Conservation (phyloP, 352 stramenopile genomes). For the Aphanomyces cochlioides region DNA sequence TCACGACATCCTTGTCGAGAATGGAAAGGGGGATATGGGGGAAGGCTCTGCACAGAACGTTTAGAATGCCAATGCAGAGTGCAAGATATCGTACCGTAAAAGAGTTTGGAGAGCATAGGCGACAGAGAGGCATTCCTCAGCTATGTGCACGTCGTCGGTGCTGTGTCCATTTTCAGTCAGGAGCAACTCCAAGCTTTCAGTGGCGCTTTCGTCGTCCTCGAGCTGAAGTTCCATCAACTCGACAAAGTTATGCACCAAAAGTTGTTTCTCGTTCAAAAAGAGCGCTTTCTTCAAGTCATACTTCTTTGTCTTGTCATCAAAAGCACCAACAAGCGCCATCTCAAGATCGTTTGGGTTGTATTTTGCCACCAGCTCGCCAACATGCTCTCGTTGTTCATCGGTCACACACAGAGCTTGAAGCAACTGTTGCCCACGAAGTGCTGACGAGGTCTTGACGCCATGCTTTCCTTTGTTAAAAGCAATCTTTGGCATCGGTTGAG, state of each 20-base stretch:
- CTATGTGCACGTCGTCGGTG: neutral
- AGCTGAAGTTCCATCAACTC: slow-evolving; percentile 23
- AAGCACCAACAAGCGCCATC: slow-evolving; percentile 12
- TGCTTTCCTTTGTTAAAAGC: neutral
- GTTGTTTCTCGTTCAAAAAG: slow-evolving; percentile 17
- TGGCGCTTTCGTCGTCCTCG: slow-evolving; percentile 18
- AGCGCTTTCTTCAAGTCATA: slow-evolving; percentile 23
- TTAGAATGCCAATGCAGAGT: slow-evolving; percentile 11
- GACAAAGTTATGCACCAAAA: slow-evolving; percentile 26
- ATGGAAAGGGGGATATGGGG: slow-evolving; percentile 23
- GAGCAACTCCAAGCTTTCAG: slow-evolving; percentile 6
- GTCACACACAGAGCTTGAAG: slow-evolving; percentile 16
- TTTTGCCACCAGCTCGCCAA: slow-evolving; percentile 21
- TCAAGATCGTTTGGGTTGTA: slow-evolving; percentile 9
- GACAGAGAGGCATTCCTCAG: slow-evolving; percentile 26
- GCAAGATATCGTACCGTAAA: slow-evolving; percentile 12
- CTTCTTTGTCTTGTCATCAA: slow-evolving; percentile 16
- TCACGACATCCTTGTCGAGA: neutral
- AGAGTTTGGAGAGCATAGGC: slow-evolving; percentile 27
- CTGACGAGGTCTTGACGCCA: neutral
- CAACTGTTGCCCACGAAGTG: slow-evolving; percentile 1
- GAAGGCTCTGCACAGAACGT: slow-evolving; percentile 12
- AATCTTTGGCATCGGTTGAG: slow-evolving; percentile 26
- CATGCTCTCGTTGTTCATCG: slow-evolving; percentile 7
- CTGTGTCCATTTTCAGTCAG: slow-evolving; percentile 17